Base-by-base conservation (phyloP, 2,329 filamentous ascomycete species). In the Pseudogymnoascus sp. region DNA sequence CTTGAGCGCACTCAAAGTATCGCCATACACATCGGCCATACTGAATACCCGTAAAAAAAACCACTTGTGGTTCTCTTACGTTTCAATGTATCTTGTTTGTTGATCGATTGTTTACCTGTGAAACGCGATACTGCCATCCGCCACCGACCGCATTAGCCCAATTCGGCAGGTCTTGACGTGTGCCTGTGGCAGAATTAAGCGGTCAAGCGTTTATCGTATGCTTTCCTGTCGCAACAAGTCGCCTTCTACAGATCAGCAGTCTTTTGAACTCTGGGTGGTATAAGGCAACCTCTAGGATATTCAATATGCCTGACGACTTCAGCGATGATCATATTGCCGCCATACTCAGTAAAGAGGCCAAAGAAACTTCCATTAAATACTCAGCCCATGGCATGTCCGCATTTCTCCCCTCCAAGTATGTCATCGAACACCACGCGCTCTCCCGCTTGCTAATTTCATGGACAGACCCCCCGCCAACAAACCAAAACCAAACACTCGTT, bases 401-500 rank as follows among this genome's bases (percentile, higher is more conserved):
- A 16, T 88, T 86, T 69, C 73, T 81, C 60, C 78, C 82, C 26
- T 79, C 77, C 69, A 80, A 80, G 82, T 84, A 73, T 66, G 42
- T 47, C 61, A 50, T 62, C n/a, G 5, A 13, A 19, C 14, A 59
- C 8, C n/a, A 2, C 16, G 5, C 21, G 7, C 29, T 33, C 38
- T 53, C 19, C 3, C 21, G 26, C 8, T 40, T 61, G 38, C 35
- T 61, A 42, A 61, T 42, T 35, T 21, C 16, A 29, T 63, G 21
- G 50, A 26, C 31, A 74, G 71, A 64, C 71, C 70, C 62, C 84
- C 86, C 64, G 76, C 82, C 53, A 83, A 83, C 68, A 84, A 87
- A 67, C 91, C 90, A 0, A 97, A 93, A 73, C 93, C 93, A 2
- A 97, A 99, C 71, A 97, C 90, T 0, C 84, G 89, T 35, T 97